Conservation (phyloP, 2,329 filamentous ascomycete species). For the Cadophora luteo-olivacea region DNA sequence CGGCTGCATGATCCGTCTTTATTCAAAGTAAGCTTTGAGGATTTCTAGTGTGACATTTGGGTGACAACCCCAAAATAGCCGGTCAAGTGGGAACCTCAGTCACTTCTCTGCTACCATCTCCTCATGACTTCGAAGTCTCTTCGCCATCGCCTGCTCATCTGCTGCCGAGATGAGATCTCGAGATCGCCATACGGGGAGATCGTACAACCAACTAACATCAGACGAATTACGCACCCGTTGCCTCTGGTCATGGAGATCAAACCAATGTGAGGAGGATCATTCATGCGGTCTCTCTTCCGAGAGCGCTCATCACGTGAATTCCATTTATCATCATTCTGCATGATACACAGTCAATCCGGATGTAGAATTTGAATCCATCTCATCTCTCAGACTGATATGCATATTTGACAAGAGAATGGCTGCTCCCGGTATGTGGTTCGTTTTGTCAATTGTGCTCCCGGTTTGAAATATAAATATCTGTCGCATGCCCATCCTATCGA, state of each 20-base stretch:
- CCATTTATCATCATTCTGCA: neutral
- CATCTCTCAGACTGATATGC: constrained; percentile 2
- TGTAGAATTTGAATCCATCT: constrained; percentile 3
- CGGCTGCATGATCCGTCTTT: neutral
- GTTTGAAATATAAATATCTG: constrained; percentile 11
- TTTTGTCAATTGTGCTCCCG: neutral
- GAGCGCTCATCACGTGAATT: neutral
- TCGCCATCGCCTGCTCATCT: neutral
- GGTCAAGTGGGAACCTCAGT: neutral
- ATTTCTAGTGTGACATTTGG: neutral
- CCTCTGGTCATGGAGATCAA: constrained; percentile 14
- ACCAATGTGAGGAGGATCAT: constrained; percentile 23
- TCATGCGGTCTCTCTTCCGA: constrained; percentile 13
- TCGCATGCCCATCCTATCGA: neutral
- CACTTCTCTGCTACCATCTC: neutral
- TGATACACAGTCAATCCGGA: neutral
- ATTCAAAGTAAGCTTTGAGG: constrained; percentile 2
- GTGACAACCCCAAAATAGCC: neutral
- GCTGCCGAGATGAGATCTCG: neutral
- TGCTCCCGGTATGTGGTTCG: neutral
- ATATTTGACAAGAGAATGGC: neutral
- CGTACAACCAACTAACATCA: constrained; percentile 2
- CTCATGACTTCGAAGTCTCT: neutral
- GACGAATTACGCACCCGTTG: constrained; percentile 12
- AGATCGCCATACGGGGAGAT: constrained; percentile 3